These are phyloP conservation scores for Porcisia hertigi DNA, from an alignment of 208 protist genomes.

Conservation along the genomic window DNA sequence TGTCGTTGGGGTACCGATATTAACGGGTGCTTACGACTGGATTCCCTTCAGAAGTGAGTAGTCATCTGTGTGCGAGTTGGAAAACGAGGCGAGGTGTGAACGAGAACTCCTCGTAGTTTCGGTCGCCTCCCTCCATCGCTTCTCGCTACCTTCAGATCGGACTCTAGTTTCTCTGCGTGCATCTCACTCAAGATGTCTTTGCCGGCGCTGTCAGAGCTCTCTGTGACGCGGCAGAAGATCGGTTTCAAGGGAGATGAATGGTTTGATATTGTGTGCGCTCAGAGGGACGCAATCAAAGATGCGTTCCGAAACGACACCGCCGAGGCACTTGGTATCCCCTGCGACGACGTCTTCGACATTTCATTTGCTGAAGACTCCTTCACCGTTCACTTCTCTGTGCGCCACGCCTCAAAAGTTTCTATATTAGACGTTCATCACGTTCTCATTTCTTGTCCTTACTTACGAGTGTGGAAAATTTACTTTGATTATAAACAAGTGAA, in stretches of 20 bases:
- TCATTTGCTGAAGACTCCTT: constrained; percentile 22
- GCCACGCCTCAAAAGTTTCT: constrained; percentile 27
- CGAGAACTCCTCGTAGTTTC: too few relatives aligned
- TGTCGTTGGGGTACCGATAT: too few relatives aligned
- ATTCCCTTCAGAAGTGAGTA: too few relatives aligned
- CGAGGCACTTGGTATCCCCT: constrained; percentile 21
- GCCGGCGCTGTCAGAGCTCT: background rate
- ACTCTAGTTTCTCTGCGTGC: background rate
- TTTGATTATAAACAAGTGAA: constrained; percentile 16
- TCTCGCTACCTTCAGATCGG: too few relatives aligned
- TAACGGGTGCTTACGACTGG: too few relatives aligned
- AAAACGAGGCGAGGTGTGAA: background rate
- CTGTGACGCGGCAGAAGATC: constrained; percentile 46
- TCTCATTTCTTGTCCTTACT: constrained; percentile 24
- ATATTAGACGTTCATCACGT: constrained; percentile 29
- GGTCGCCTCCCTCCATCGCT: background rate
- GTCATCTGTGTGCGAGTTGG: too few relatives aligned
- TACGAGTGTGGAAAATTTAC: constrained; percentile 39
- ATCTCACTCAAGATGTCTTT: background rate
- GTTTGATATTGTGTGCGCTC: constrained; percentile 22
- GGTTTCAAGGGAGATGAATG: constrained; percentile 57
- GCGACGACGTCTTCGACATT: constrained; percentile 42
- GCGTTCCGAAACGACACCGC: constrained; percentile 31
- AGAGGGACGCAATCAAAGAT: constrained; percentile 29
- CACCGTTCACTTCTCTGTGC: constrained; percentile 43